Evolutionary conservation across 257 asterid species (phyloP).

Genomic region (Solanum clarkiae): DNA sequence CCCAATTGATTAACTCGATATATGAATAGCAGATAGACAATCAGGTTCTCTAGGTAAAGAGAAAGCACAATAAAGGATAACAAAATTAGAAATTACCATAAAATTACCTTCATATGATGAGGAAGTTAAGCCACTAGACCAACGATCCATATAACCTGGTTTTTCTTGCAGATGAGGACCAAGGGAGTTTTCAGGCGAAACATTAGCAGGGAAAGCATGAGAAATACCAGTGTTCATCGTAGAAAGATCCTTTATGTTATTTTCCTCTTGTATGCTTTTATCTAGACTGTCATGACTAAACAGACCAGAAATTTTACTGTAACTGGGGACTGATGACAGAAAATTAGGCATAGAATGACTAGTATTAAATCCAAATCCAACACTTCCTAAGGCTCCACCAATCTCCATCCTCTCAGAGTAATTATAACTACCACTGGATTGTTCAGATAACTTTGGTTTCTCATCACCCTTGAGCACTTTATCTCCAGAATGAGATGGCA

Average conservation of each 20-base stretch:
- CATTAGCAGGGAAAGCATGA: slow-evolving; percentile 21
- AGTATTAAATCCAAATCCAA: slow-evolving; percentile 14
- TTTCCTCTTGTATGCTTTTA: slow-evolving; percentile 8
- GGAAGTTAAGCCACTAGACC: slow-evolving; percentile 18
- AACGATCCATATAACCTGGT: slow-evolving; percentile 19
- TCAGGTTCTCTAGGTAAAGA: neutral
- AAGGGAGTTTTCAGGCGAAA: slow-evolving; percentile 23
- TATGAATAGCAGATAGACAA: neutral
- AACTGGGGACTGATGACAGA: slow-evolving; percentile 17
- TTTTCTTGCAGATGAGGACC: slow-evolving; percentile 19
- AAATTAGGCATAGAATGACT: slow-evolving; percentile 8
- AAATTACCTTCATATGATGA: slow-evolving; percentile 48
- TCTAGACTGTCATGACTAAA: slow-evolving; percentile 16
- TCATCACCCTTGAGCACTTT: slow-evolving; percentile 25
- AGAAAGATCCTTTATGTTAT: slow-evolving; percentile 23
- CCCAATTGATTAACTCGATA: neutral
- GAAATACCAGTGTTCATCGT: slow-evolving; percentile 20
- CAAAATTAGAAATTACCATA: neutral
- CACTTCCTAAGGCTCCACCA: slow-evolving; percentile 24
- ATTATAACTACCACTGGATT: slow-evolving; percentile 10
- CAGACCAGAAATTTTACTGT: slow-evolving; percentile 11
- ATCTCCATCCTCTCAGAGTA: slow-evolving; percentile 21
- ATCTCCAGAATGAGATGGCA: slow-evolving; percentile 12
- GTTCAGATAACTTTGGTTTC: slow-evolving; percentile 15
- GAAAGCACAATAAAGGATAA: neutral